Conservation (phyloP, 192 early-diverging fungal genomes). For the Rhizophagus sp. region DNA sequence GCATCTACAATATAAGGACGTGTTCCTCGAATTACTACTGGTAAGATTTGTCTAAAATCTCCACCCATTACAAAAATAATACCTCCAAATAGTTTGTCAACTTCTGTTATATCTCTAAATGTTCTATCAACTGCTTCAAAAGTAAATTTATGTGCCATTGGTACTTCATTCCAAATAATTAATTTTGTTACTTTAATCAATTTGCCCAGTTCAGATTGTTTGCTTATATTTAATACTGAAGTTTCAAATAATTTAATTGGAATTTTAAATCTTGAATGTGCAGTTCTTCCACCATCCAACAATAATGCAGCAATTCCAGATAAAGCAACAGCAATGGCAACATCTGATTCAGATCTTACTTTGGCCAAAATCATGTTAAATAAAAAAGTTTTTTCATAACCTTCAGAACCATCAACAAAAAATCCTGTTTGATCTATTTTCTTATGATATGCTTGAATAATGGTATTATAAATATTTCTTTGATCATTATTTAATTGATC, state of each 20-base stretch:
- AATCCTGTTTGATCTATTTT: no score
- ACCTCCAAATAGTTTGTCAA: slow-evolving; percentile 16
- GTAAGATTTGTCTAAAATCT: slow-evolving; percentile 36
- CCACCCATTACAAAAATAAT: slow-evolving; percentile 6
- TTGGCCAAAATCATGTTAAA: slow-evolving; percentile 33
- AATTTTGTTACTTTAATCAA: not conserved
- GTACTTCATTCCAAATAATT: slow-evolving; percentile 44
- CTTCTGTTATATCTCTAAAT: slow-evolving; percentile 25
- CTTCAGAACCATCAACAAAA: no score
- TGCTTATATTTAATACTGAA: slow-evolving; percentile 32
- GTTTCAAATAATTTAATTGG: slow-evolving; percentile 16
- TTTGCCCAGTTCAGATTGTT: not conserved
- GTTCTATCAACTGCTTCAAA: slow-evolving; percentile 32
- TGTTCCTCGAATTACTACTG: slow-evolving; percentile 29
- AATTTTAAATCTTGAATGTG: slow-evolving; percentile 43
- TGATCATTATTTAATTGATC: slow-evolving; percentile 4
- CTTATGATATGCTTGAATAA: no score
- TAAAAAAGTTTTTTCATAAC: not conserved
- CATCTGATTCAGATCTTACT: not conserved
- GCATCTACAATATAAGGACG: slow-evolving; percentile 22
- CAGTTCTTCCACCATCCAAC: slow-evolving; percentile 33
- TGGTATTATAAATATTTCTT: not conserved
- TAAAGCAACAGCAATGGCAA: slow-evolving; percentile 33
- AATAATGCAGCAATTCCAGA: slow-evolving; percentile 38
- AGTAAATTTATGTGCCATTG: slow-evolving; percentile 28